Base-by-base conservation (phyloP, 2,329 filamentous ascomycete genomes). In the Cytospora piceicola region DNA sequence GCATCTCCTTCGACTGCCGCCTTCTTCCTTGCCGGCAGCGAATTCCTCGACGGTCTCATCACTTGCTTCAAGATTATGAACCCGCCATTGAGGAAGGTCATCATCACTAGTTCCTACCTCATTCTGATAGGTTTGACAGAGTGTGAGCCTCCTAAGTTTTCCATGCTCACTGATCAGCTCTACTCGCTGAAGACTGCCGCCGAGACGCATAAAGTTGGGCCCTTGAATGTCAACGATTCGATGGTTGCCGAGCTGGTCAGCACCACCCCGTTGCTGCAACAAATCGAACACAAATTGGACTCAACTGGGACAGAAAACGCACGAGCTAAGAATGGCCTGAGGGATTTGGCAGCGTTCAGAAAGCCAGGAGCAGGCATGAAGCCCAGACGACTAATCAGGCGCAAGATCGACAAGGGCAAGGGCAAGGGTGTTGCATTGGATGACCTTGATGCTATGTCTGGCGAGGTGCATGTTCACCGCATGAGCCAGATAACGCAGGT, bases 401-500 rank as follows among this genome's bases (percentile, higher is more conserved):
- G 83, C 53, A 90, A 85, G 72, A 73, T 86, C 5, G 84, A 88
- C 70, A 93, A 92, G 75, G 89, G 89, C 36, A 93, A 92, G 75
- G 89, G 89, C 36, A 93, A 93, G 73, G 81, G 78, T 2, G 75
- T 77, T 15, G 78, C 77, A 65, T 65, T 65, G 2, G 73, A 75
- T 49, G 76, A 78, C 54, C 73, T 76, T 4, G 74, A 76, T 9
- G 79, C 83, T 7, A 69, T 73, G 8, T 72, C 77, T 7, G 76
- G 75, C 3, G 81, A 85, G 53, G 80, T 94, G 39, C 92, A 95
- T 72, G 80, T 94, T 27, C 93, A 97, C 76, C 88, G 84, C 52
- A 90, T 96, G 86, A 94, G 90, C 71, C 86, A 94, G 58, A 88
- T 98, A 60, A 90, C 90, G 0, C 92, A 96, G 75, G 84, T 99